Evolutionary conservation across 352 stramenopile species (phyloP).

Genomic region (Phytophthora cactorum): DNA sequence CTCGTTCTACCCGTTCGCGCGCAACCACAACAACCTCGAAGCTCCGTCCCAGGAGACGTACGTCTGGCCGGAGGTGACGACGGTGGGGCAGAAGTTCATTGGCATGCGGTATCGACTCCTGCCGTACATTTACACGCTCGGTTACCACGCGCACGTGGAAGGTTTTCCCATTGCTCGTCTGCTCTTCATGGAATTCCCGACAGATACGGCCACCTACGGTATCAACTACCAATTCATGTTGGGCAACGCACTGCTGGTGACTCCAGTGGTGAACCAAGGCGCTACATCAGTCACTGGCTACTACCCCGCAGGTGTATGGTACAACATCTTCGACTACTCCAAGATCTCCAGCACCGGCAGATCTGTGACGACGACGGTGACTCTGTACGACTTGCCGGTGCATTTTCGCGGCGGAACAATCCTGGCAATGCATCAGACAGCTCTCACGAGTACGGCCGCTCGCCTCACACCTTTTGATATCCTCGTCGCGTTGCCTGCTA

Average conservation of each 20-base stretch:
- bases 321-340: slow-evolving; percentile 64
- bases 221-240: slow-evolving; percentile 71
- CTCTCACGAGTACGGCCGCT: slow-evolving; percentile 51
- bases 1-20: slow-evolving; percentile 81
- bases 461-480: slow-evolving; percentile 59
- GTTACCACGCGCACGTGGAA: slow-evolving; percentile 54
- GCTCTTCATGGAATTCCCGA: slow-evolving; percentile 72
- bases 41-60: slow-evolving; percentile 69
- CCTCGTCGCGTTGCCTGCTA: slow-evolving; percentile 43
- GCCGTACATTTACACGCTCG: slow-evolving; percentile 83
- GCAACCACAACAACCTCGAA: slow-evolving; percentile 82
- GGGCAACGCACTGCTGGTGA: slow-evolving; percentile 51
- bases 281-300: slow-evolving; percentile 55
- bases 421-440: slow-evolving; percentile 51
- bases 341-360: slow-evolving; percentile 34
- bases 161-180: slow-evolving; percentile 59
- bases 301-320: slow-evolving; percentile 55
- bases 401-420: slow-evolving; percentile 59
- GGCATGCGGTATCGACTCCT: slow-evolving; percentile 76
- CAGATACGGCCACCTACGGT: slow-evolving; percentile 39
- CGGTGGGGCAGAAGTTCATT: slow-evolving; percentile 68
- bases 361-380: slow-evolving; percentile 39
- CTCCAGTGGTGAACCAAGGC: slow-evolving; percentile 60
- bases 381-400: slow-evolving; percentile 66
- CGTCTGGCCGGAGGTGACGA: slow-evolving; percentile 56